Evolutionary conservation across 2,329 filamentous ascomycete genomes (phyloP).

Genomic region (Penicillium sp.): DNA sequence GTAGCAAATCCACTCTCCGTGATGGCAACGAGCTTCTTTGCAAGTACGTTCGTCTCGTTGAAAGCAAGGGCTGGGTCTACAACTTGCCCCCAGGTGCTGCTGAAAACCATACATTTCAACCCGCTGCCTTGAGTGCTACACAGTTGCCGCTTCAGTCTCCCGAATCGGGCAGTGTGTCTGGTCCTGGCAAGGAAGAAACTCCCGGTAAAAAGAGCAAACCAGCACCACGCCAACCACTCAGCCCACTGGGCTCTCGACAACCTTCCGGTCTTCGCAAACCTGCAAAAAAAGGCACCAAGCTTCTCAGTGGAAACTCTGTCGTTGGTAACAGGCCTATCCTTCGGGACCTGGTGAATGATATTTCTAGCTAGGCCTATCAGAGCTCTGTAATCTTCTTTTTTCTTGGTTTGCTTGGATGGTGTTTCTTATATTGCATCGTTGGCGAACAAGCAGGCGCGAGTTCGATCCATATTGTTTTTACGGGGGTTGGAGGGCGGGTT

Average conservation of each 20-base stretch:
- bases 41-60: conserved; percentile 77
- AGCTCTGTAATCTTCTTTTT: not conserved
- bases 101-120: conserved; percentile 70
- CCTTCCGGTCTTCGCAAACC: conserved; percentile 53
- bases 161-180: not conserved
- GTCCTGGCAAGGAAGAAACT: conserved; percentile 26
- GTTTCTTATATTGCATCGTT: not conserved
- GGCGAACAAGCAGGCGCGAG: not conserved
- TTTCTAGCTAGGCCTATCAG: conserved; percentile 31
- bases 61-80: conserved; percentile 76
- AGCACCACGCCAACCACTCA: conserved; percentile 32
- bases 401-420: not conserved
- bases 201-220: conserved; percentile 24
- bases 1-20: conserved; percentile 76
- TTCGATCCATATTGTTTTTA: not conserved
- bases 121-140: conserved; percentile 22
- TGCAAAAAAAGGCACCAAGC: conserved; percentile 64
- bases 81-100: conserved; percentile 69
- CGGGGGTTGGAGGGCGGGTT: too few relatives aligned
- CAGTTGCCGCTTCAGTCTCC: conserved; percentile 31
- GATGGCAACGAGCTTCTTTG: conserved; percentile 73
- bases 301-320: conserved; percentile 55
- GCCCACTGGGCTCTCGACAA: conserved; percentile 35
- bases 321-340: conserved; percentile 71
- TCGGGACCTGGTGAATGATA: conserved; percentile 77